phyloP scores from a whole-genome alignment of 352 stramenopile genomes.

The Phytopythium kandeliae region DNA sequence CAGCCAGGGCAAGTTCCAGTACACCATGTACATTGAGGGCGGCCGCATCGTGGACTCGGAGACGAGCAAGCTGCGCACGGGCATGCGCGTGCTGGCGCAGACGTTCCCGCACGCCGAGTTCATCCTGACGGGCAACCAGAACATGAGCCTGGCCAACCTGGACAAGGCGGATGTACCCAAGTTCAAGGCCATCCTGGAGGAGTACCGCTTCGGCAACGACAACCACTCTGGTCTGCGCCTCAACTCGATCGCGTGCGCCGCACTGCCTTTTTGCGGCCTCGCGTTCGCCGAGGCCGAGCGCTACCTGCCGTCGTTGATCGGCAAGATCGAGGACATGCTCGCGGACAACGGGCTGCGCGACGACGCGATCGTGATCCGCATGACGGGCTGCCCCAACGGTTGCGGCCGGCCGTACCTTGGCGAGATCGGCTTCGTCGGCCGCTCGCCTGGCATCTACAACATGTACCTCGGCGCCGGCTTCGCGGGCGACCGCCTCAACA shows the following conservation, averaged over 20 bases:
- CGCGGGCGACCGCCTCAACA: slow-evolving; percentile 68
- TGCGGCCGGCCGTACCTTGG: slow-evolving; percentile 97
- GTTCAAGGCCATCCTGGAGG: slow-evolving; percentile 89
- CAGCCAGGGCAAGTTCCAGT: slow-evolving; percentile 64
- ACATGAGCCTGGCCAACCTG: slow-evolving; percentile 93
- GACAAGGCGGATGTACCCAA: slow-evolving; percentile 83
- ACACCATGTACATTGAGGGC: slow-evolving; percentile 83
- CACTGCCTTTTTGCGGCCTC: slow-evolving; percentile 94
- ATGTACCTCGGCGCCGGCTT: slow-evolving; percentile 93
- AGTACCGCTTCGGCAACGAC: slow-evolving; percentile 90
- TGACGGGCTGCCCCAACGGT: slow-evolving; percentile 98
- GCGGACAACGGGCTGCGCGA: slow-evolving; percentile 87
- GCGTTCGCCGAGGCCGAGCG: slow-evolving; percentile 97
- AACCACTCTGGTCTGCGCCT: slow-evolving; percentile 74
- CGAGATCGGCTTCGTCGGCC: slow-evolving; percentile 96
- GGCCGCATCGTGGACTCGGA: slow-evolving; percentile 93
- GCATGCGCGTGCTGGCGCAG: slow-evolving; percentile 90
- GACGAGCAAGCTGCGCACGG: slow-evolving; percentile 80
- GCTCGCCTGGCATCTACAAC: slow-evolving; percentile 96
- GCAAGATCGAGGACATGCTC: slow-evolving; percentile 90
- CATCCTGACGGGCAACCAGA: slow-evolving; percentile 95
- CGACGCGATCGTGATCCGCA: slow-evolving; percentile 96
- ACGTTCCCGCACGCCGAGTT: slow-evolving; percentile 90
- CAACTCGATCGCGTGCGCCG: slow-evolving; percentile 93
- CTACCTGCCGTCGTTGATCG: slow-evolving; percentile 91